Base-by-base conservation (phyloP, 306 rosid genomes). In the Mimosa pudica region DNA sequence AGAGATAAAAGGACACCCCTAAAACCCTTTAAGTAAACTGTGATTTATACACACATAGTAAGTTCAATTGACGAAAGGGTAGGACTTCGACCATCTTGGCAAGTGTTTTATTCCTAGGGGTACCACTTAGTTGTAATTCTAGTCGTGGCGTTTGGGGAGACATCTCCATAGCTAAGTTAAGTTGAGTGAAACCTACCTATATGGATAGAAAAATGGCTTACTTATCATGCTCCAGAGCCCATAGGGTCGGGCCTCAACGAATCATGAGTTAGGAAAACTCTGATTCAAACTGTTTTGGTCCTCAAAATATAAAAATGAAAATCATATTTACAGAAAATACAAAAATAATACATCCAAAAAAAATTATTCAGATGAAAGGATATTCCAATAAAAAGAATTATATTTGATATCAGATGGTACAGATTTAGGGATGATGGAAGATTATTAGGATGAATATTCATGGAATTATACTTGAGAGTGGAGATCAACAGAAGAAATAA, bases 1-100 rank as follows among this genome's bases (percentile, higher is more conserved):
- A 35, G 54, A 79, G 52, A 68, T 24, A 48, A 47, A 83, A 6
- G 60, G 45, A 70, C 49, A 60, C 30, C 74, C 18, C 69, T 42
- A 79, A 69, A 2, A 24, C 30, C 46, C 58, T 8, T 60, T 51
- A 24, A 60, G 47, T 48, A 49, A 75, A 61, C 49, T 48, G 8
- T 64, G 30, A 24, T 24, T 24, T 24, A 1, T 24, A 24, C 30
- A 24, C 30, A 24, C 30, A 24, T 24, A 24, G 30, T 24, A 0
- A 24, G 30, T 24, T 24, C 30, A 24, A 24, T 24, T 24, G 30
- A 24, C 30, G 30, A 24, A 24, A 24, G 30, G 30, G 30, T 24
- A 24, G 30, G 30, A 24, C 30, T 24, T 24, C 30, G 30, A 24
- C 30, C 30, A 24, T 24, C 30, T 24, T 24, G 30, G 30, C 30